A percentile compares a stretch with the other conserved stretches of the same genome.
phyloP scores from a whole-genome alignment of 345 rosid species.

The Gynandropsis gynandra region DNA sequence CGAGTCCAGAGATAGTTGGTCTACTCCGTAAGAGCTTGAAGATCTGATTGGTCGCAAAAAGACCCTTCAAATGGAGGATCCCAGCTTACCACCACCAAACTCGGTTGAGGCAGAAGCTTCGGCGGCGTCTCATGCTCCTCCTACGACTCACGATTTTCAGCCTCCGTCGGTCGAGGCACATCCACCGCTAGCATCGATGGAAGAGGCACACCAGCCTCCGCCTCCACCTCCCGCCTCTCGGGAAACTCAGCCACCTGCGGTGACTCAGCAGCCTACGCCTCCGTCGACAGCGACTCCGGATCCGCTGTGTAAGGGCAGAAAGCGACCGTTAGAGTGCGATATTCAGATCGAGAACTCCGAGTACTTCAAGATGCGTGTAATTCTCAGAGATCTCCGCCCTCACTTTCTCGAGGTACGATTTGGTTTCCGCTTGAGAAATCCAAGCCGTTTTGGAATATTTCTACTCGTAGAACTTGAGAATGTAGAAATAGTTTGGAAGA shows the following conservation, averaged over 20 bases:
- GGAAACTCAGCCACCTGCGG: slow-evolving; percentile 22
- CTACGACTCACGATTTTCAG: not conserved
- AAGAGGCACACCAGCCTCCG: not conserved
- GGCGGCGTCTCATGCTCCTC: not conserved
- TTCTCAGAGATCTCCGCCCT: slow-evolving; percentile 57
- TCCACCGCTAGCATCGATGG: not conserved
- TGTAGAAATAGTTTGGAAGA: not conserved
- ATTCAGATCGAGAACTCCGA: slow-evolving; percentile 35
- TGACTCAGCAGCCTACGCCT: slow-evolving; percentile 20
- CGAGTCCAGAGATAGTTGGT: not conserved
- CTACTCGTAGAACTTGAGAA: not conserved
- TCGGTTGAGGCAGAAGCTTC: slow-evolving; percentile 3
- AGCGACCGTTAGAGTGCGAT: slow-evolving; percentile 44
- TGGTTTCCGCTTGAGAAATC: not conserved
- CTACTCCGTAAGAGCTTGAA: no score
- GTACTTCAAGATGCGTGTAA: slow-evolving; percentile 55
- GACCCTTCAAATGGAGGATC: slow-evolving; percentile 21
- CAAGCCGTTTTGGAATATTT: not conserved
- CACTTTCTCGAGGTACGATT: slow-evolving; percentile 43
- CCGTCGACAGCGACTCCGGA: slow-evolving; percentile 17
- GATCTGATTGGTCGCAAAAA: slow-evolving; percentile 14
- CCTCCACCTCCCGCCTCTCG: not conserved
- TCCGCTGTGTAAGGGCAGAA: slow-evolving; percentile 32
- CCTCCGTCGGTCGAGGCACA: not conserved
- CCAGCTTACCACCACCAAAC: not conserved